These are phyloP conservation scores for Fusarium musae DNA, from an alignment of 2,329 filamentous ascomycete genomes.

Conservation along the genomic window DNA sequence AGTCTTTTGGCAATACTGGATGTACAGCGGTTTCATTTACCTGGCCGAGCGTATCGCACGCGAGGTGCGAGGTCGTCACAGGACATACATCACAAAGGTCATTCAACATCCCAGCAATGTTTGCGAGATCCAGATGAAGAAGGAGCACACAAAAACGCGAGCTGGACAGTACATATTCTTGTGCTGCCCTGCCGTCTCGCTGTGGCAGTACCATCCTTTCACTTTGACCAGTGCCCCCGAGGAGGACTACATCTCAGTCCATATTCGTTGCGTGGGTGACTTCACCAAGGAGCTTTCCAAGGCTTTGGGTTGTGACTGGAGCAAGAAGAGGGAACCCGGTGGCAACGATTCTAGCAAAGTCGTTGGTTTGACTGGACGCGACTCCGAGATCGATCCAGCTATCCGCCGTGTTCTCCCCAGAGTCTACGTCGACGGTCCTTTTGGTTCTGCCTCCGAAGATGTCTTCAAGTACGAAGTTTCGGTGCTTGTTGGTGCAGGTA, in stretches of 20 bases:
- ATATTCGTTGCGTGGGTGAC: conserved; percentile 84
- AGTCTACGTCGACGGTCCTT: conserved; percentile 86
- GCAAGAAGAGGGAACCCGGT: conserved; percentile 51
- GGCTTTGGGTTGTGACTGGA: conserved; percentile 80
- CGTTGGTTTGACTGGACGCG: conserved; percentile 72
- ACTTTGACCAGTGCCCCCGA: conserved; percentile 88
- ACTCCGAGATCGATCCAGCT: conserved; percentile 71
- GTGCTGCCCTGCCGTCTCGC: conserved; percentile 84
- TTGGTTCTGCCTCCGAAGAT: conserved; percentile 86
- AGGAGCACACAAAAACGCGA: conserved; percentile 83
- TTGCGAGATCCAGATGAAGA: conserved; percentile 92
- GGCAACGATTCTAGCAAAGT: conserved; percentile 68
- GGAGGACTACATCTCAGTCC: conserved; percentile 90
- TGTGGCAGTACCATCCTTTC: conserved; percentile 92
- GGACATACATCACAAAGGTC: conserved; percentile 88
- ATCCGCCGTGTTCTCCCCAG: conserved; percentile 80
- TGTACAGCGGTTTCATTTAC: conserved; percentile 84
- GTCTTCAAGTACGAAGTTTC: conserved; percentile 90
- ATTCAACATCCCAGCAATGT: conserved; percentile 91
- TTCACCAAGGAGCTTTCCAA: conserved; percentile 78
- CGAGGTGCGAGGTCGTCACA: conserved; percentile 82
- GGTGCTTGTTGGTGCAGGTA: conserved; percentile 83
- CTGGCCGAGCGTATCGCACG: conserved; percentile 81
- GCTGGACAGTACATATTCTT: conserved; percentile 91
- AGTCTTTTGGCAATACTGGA: conserved; percentile 92